Base-by-base conservation (phyloP, 441 rosid species). In the Melianthus villosus region DNA sequence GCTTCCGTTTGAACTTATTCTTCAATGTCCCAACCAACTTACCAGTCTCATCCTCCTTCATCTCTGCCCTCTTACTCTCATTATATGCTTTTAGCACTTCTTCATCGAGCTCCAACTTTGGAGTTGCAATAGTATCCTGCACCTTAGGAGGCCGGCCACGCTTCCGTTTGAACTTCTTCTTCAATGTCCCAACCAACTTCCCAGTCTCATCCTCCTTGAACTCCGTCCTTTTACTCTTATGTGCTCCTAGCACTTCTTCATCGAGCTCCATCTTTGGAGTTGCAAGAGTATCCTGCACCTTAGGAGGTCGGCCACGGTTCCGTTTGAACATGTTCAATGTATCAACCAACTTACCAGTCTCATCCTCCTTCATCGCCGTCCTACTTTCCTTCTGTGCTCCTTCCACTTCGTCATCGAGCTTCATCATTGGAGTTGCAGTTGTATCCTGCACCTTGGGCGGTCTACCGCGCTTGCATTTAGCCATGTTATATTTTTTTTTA, bases 401-500 rank as follows among this genome's bases (percentile, higher is more conserved):
- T 5, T 13, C 16, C 18, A 13, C 16, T 25, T 25, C 6, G 7
- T 25, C 32, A 25, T 39, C 12, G n/a, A 10, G 25, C 17, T 47
- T 9, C 38, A 37, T 20, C 25, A 15, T 29, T 17, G 38, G 40
- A 31, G 9, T 25, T 34, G 26, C 57, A 44, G 22, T 19, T 15
- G 8, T 39, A 10, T 42, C 42, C 48, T 11, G 34, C 27, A 44
- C 33, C 57, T 42, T 60, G 13, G 50, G 26, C 1, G 74, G 66
- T 48, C 62, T 59, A 33, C 58, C 73, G 44, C 49, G 54, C 54
- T 16, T 54, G 17, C 31, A 22, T 38, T 42, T 54, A 39, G 34
- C 41, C 44, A 52, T 30, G 40, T 11, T 40, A 10, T 11, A 9
- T 4, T 2, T 7, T 9, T 33, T 37, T 15, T 25, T 25, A 0